These are phyloP conservation scores for Stagonosporopsis cucurbitacearum DNA, from an alignment of 2,329 filamentous ascomycete species.

Conservation along the genomic window DNA sequence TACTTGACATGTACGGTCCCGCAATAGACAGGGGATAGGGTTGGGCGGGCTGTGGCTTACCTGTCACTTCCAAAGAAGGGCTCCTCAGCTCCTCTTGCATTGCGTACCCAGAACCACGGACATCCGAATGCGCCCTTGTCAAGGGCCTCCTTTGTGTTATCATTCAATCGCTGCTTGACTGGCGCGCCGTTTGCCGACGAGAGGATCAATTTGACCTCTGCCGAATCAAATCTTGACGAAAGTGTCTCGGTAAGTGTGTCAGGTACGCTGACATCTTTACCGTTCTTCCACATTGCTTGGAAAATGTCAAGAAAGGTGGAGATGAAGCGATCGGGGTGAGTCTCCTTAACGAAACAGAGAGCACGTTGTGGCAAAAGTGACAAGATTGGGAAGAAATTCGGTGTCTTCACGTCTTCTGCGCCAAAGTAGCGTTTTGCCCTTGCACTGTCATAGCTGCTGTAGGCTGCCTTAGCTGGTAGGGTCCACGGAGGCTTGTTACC, in stretches of 20 bases:
- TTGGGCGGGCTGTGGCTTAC: slow-evolving; percentile 44
- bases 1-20: slow-evolving; percentile 12
- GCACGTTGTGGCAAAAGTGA: slow-evolving; percentile 68
- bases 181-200: slow-evolving; percentile 58
- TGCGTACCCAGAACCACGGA: slow-evolving; percentile 75
- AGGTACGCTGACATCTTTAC: slow-evolving; percentile 65
- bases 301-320: slow-evolving; percentile 63
- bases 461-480: slow-evolving; percentile 69
- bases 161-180: slow-evolving; percentile 62
- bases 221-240: slow-evolving; percentile 55
- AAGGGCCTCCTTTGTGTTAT: slow-evolving; percentile 66
- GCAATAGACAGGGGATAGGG: slow-evolving; percentile 4
- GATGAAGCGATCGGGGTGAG: slow-evolving; percentile 58
- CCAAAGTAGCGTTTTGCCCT: slow-evolving; percentile 62
- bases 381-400: slow-evolving; percentile 62
- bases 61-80: slow-evolving; percentile 81
- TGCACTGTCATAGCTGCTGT: slow-evolving; percentile 59
- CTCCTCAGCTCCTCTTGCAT: slow-evolving; percentile 64
- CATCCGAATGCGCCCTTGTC: slow-evolving; percentile 75
- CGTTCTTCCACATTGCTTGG: slow-evolving; percentile 66
- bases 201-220: slow-evolving; percentile 64
- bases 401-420: slow-evolving; percentile 50
- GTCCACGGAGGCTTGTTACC: slow-evolving; percentile 80
- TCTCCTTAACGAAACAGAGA: slow-evolving; percentile 70
- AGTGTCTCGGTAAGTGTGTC: slow-evolving; percentile 58